Percentiles rank a stretch among this genome's conserved stretches.
Evolutionary conservation across 495 filamentous ascomycete species (phyloP).

Genomic region (Penicillium argentinense): DNA sequence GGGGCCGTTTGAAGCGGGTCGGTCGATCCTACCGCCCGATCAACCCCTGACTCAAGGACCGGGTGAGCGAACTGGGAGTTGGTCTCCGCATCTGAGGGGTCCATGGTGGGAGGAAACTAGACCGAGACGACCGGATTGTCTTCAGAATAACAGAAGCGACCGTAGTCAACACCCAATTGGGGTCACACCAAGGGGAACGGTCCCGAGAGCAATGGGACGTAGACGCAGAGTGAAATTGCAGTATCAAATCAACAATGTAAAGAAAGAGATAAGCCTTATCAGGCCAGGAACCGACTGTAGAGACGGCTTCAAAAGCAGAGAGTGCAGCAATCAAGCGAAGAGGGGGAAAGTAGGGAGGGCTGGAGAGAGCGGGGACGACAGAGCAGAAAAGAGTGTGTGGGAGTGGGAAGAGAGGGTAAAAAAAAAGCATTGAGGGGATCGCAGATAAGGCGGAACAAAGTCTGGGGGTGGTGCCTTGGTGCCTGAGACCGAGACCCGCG

Average conservation of each 20-base stretch:
- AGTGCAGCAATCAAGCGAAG: slow-evolving; percentile 15
- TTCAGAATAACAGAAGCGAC: no score
- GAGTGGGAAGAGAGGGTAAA: slow-evolving; percentile 3
- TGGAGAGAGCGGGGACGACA: slow-evolving; percentile 2
- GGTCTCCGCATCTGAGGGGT: slow-evolving; percentile 11
- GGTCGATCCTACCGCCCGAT: neutral
- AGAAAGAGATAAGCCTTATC: slow-evolving; percentile 9
- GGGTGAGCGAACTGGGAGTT: no score
- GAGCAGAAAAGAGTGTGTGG: slow-evolving; percentile 3
- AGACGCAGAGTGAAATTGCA: no score
- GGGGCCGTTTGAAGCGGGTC: slow-evolving; percentile 1
- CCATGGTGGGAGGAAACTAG: slow-evolving; percentile 20
- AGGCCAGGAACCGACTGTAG: slow-evolving; percentile 9
- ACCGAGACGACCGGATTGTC: no score
- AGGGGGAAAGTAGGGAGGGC: slow-evolving; percentile 4
- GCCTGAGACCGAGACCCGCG: no score
- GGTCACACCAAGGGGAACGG: no score
- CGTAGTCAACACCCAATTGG: neutral
- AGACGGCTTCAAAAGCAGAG: neutral
- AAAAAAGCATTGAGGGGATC: neutral
- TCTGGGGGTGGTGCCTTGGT: no score
- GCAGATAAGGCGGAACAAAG: neutral
- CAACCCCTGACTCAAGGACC: slow-evolving; percentile 1
- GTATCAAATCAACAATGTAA: no score
- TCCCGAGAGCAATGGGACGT: no score